Conservation (phyloP, 306 rosid genomes). For the Lathyrus oleraceus region DNA sequence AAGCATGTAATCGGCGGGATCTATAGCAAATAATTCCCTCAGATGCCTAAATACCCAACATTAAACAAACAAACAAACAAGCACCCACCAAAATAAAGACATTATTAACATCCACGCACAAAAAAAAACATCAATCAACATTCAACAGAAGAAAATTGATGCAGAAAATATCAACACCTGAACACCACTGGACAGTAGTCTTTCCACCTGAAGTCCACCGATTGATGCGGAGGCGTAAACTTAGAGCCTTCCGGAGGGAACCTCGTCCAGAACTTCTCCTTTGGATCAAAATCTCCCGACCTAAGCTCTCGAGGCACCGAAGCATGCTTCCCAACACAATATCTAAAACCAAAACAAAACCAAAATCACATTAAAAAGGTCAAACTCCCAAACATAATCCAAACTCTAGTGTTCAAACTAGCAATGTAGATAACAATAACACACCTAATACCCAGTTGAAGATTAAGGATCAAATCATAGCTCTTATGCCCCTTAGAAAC, state of each 20-base stretch:
- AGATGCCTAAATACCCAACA: conserved; percentile 46
- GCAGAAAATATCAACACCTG: conserved; percentile 37
- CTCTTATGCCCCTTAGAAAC: conserved; percentile 54
- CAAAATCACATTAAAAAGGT: not conserved
- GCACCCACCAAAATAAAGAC: conserved; percentile 32
- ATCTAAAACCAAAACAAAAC: conserved; percentile 16
- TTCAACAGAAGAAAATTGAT: not conserved
- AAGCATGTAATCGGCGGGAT: conserved; percentile 58
- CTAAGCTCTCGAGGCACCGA: conserved; percentile 41
- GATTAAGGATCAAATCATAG: conserved; percentile 54
- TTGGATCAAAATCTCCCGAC: conserved; percentile 54
- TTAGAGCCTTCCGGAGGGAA: conserved; percentile 60
- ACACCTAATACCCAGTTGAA: conserved; percentile 56
- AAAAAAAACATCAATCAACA: not conserved
- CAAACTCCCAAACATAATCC: not conserved
- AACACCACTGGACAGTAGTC: conserved; percentile 58
- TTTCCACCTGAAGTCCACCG: conserved; percentile 57
- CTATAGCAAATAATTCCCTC: conserved; percentile 58
- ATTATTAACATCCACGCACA: conserved; percentile 17
- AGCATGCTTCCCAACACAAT: conserved; percentile 54
- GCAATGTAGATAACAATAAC: conserved; percentile 11
- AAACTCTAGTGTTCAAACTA: not conserved
- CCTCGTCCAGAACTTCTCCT: conserved; percentile 58
- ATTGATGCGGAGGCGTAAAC: conserved; percentile 54
- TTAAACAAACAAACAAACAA: conserved; percentile 27